A percentile compares a stretch with the other conserved stretches of the same genome.
Evolutionary conservation across 441 rosid genomes (phyloP).

Genomic region (Biscutella auriculata): DNA sequence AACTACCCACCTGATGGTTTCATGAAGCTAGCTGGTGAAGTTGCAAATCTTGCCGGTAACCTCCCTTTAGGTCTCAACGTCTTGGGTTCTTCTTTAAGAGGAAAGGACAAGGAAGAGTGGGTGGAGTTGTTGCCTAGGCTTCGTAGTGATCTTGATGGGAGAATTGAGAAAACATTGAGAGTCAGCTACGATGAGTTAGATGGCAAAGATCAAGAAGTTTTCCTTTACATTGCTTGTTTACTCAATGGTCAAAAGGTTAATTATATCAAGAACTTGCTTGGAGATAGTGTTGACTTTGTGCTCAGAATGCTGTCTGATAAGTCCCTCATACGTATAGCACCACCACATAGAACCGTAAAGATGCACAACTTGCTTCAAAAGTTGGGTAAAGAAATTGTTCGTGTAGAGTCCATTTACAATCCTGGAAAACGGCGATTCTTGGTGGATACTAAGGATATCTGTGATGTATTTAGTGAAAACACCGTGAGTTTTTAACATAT

Average conservation of each 20-base stretch:
- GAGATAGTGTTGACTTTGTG: neutral
- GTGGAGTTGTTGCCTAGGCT: neutral
- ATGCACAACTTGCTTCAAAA: neutral
- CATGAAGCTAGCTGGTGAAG: neutral
- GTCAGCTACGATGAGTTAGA: neutral
- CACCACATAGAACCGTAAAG: no score
- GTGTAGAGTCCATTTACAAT: neutral
- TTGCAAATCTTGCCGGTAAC: neutral
- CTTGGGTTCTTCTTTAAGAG: neutral
- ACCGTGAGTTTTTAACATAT: neutral
- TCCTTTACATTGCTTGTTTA: neutral
- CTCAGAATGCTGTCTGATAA: neutral
- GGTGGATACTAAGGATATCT: neutral
- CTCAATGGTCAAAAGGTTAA: neutral
- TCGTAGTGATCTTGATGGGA: rapidly evolving
- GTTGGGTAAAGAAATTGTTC: neutral
- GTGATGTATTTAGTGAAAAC: neutral
- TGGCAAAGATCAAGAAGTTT: neutral
- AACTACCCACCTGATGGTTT: neutral
- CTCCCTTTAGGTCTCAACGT: constrained; percentile 18
- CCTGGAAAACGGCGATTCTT: neutral
- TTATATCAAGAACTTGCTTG: neutral
- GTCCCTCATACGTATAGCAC: neutral
- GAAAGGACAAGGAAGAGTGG: neutral
- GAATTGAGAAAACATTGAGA: neutral